A percentile compares a stretch with the other conserved stretches of the same genome.
Conservation (phyloP, 257 asterid species). For the Rhazya stricta region DNA sequence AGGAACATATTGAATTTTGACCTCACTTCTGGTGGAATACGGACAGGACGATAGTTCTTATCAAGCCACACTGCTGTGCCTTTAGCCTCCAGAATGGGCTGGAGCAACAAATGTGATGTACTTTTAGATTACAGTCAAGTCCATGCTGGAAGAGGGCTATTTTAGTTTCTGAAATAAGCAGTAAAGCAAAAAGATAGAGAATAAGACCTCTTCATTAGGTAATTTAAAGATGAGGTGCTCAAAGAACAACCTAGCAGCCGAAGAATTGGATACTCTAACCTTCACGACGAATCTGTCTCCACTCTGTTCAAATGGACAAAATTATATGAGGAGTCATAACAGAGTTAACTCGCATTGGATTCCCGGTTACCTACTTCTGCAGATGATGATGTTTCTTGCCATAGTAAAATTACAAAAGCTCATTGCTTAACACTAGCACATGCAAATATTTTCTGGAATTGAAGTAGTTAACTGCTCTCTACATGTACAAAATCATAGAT, state of each 20-base stretch:
- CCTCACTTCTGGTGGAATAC: slow-evolving; percentile 62
- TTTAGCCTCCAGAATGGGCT: slow-evolving; percentile 83
- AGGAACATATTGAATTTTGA: slow-evolving; percentile 61
- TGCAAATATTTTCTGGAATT: neutral
- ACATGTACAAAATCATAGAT: neutral
- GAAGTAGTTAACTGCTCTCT: neutral
- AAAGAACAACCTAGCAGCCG: slow-evolving; percentile 72
- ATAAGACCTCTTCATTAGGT: slow-evolving; percentile 63
- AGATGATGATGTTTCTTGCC: neutral
- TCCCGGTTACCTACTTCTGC: too few species aligned
- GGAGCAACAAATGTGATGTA: slow-evolving; percentile 8
- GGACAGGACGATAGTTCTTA: slow-evolving; percentile 76
- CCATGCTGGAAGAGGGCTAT: neutral
- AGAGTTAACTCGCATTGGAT: neutral
- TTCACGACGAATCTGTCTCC: slow-evolving; percentile 76
- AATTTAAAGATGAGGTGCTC: slow-evolving; percentile 73
- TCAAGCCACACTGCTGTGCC: slow-evolving; percentile 85
- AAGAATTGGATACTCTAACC: slow-evolving; percentile 56
- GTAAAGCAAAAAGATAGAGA: neutral
- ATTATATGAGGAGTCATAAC: neutral
- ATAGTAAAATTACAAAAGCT: neutral
- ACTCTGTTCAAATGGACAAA: slow-evolving; percentile 46
- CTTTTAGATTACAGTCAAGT: neutral
- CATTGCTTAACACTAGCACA: neutral
- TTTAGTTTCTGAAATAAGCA: neutral